Base-by-base conservation (phyloP, 768 basidiomycete species). In the Roridomyces roridus region DNA sequence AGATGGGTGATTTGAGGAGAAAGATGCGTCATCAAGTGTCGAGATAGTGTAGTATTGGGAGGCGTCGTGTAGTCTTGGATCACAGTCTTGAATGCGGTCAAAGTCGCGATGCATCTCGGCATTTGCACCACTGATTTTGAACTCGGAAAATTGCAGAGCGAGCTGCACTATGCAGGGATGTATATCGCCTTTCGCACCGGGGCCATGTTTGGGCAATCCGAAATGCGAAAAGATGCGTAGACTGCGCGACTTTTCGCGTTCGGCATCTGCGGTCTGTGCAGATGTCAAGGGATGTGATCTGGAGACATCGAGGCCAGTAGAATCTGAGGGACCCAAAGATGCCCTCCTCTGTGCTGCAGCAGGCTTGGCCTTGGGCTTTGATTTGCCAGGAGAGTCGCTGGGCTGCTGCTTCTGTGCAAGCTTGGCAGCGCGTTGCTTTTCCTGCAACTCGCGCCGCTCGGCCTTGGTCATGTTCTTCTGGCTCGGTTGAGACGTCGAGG, bases 1-100 rank as follows among this genome's bases (percentile, higher is more conserved):
- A 96, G 83, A 72, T 96, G 88, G 17, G 88, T 88, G 63, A 97
- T 96, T 80, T 97, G 95, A 20, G 93, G 92, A 4, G 93, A 94
- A 36, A 97, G 82, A 73, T 96, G 86, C 10, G 91, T 91, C 84
- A 93, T 92, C 42, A 97, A 82, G 77, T 97, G 94, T 51, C 94
- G 85, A 11, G 94, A 91, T 26, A 97, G 84, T 2, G 92, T 93
- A 49, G 85, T 94, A 63, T 94, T 88, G 3, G 84, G 84, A 7
- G 95, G 95, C 8, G 94, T 95, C 43, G 82, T 79, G 72, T 96
- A 96, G 72, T 92, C 89, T 80, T 91, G 86, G 52, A 96, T 96
- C 48, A 96, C 96, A 48, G 87, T 89, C 76, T 96, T 94, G 77
- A 99, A 96, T 7, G 92, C 91, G 34, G 85, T 86, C 61, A 98